Base-by-base conservation (phyloP, 1,284 basidiomycete genomes). In the Fomitiporia mediterranea region DNA sequence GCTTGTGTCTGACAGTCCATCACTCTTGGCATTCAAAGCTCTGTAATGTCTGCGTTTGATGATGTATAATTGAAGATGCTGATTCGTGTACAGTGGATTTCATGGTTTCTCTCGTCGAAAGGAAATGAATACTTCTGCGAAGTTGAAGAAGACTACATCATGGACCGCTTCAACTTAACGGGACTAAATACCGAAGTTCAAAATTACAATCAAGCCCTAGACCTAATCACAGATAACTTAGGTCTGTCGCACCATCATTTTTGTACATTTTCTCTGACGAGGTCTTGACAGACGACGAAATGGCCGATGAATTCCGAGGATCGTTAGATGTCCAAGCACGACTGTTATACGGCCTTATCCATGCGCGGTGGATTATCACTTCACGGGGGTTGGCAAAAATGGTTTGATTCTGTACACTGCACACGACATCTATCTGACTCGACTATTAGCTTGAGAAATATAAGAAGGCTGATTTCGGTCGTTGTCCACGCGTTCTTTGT, bases 101-200 rank as follows among this genome's bases (percentile, higher is more conserved):
- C 94, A 4, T 98, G 96, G 96, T 99, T 98, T 71, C 79, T 99
- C 27, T 94, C 94, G 5, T 96, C 94, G n/a, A 95, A 91, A 69
- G 89, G 89, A 52, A 91, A 91, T 73, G 96, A 99, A 74, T 99
- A 99, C 78, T 99, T 98, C 70, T 98, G 95, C 72, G 95, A 99
- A 75, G 93, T 99, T 62, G 97, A 99, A 69, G 95, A 98, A 68
- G 96, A 98, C 73, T 99, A 98, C 72, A 98, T 99, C 65, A 80
- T 98, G 50, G 96, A 99, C 74, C 83, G 96, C 46, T 98, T 99
- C 83, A 99, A 98, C 72, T 79, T 99, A 55, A 99, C 96, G 0
- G 96, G 97, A 1, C 79, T 98, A 60, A 98, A 98, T 73, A 91
- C 91, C 62, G 96, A 99, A 71, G 94, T 98, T 5, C 84, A 94